Base-by-base conservation (phyloP, 495 filamentous ascomycete genomes). In the Parachaetomium inaequale region DNA sequence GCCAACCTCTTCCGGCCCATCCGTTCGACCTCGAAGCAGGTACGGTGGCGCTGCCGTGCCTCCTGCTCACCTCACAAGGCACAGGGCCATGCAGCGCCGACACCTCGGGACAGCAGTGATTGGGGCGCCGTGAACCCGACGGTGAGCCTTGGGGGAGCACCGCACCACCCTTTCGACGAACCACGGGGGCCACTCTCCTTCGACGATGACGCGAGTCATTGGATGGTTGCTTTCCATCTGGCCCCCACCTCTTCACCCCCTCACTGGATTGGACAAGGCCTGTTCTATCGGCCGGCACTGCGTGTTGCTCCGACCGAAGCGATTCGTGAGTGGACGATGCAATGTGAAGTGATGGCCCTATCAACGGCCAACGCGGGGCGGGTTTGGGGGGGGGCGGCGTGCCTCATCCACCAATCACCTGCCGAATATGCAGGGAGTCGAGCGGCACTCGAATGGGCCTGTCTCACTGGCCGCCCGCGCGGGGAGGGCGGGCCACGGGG, bases 11-110 rank as follows among this genome's bases (percentile, higher is more conserved):
- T 17, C 23, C 36, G 56, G 55, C 50, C 62, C 51, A 36, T 28
- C 26, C 55, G 32, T 6, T 28, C 23, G 38, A 19, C 49, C 59
- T 43, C 34, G 52, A 67, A 63, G 65, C 65, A 67, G 65, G 65
- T 67, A 67, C 65, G 40, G 61, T 54, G 55, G 21, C 42, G 36
- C 61, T 47, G 38, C 54, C 46, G 19, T 45, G 45, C 45, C 47
- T 52, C 34, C 45, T 50, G 43, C 40, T 55, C 40, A 26, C 45
- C 56, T 58, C 55, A 46, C 42, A 47, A 34, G 55, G 38, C 54
- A 31, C 38, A 29, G 14, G 10, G 42, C 31, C 52, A 49, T 58
- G 56, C 56, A 36, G 19, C 56, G 25, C 56, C 29, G 43, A 49
- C 45, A n/a, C 12, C 29, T 19, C 29, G 56, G 56, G 56, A 47